Conservation (phyloP, 495 filamentous ascomycete genomes). For the Pseudevernia furfuracea region DNA sequence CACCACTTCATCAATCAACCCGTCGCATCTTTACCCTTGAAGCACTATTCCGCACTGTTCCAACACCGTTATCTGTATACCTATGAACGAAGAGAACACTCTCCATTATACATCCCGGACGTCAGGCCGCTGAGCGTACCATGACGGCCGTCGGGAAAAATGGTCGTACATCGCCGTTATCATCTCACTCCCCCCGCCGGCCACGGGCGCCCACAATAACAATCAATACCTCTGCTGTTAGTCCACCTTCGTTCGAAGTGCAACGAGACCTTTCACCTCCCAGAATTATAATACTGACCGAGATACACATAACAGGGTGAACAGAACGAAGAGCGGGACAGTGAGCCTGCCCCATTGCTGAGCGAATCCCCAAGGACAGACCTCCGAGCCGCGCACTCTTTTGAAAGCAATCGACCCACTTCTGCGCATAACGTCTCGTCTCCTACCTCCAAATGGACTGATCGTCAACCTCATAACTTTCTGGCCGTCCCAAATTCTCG, state of each 20-base stretch:
- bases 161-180: constrained; percentile 14
- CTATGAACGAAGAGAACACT: constrained; percentile 8
- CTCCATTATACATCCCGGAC: neutral
- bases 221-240: constrained; percentile 67
- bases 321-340: constrained; percentile 19
- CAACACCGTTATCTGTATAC: constrained; percentile 4
- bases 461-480: constrained; percentile 46
- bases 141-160: constrained; percentile 25
- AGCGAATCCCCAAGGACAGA: constrained; percentile 48
- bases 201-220: constrained; percentile 60
- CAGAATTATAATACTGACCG: constrained; percentile 20
- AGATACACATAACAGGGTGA: constrained; percentile 30
- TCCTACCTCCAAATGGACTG: constrained; percentile 46
- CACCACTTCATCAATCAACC: neutral
- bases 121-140: constrained; percentile 14
- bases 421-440: constrained; percentile 87
- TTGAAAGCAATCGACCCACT: constrained; percentile 70
- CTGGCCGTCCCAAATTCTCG: constrained; percentile 54
- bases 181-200: constrained; percentile 23
- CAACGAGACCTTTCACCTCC: constrained; percentile 23
- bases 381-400: constrained; percentile 52
- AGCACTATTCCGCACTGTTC: constrained; percentile 1
- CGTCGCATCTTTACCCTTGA: constrained; percentile 5
- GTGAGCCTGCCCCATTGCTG: constrained; percentile 15
- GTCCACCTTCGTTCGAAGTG: constrained; percentile 30